A percentile compares a stretch with the other conserved stretches of the same genome.
Conservation (phyloP, 495 filamentous ascomycete species). For the Hypoxylon lienhwacheense region DNA sequence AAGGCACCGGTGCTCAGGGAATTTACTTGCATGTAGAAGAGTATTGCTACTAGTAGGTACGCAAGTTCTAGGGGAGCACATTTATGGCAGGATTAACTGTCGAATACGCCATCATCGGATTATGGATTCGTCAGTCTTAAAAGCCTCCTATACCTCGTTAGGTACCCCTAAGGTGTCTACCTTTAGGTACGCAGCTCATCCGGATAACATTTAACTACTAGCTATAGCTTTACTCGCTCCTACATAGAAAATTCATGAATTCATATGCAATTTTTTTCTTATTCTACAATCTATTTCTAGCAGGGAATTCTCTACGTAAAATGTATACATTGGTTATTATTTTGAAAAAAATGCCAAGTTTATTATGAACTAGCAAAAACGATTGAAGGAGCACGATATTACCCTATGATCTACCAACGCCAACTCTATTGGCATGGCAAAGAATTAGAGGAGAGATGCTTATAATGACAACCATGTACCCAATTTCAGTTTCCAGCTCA, state of each 20-base stretch:
- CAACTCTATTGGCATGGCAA: too few species aligned
- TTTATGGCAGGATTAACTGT: neutral
- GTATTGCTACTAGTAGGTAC: constrained; percentile 44
- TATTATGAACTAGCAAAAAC: too few species aligned
- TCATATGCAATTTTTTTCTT: neutral
- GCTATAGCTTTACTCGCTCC: neutral
- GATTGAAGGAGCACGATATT: too few species aligned
- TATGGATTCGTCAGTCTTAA: neutral
- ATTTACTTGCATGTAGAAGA: constrained; percentile 56
- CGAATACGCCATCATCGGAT: neutral
- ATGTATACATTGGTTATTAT: too few species aligned
- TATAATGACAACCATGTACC: too few species aligned
- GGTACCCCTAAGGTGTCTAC: too few species aligned
- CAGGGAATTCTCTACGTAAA: too few species aligned
- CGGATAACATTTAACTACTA: neutral
- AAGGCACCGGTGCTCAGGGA: constrained; percentile 86
- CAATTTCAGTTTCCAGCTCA: too few species aligned
- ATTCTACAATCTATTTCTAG: too few species aligned
- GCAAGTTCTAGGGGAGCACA: neutral
- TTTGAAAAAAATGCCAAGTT: too few species aligned
- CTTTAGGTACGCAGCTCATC: neutral
- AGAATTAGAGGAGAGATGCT: too few species aligned
- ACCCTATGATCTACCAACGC: too few species aligned
- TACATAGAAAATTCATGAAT: neutral
- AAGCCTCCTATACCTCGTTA: neutral